Evolutionary conservation across 306 rosid species (phyloP), one percentile per base, ranked within the genome.

Genomic region (Herpetospermum pedunculosum): DNA sequence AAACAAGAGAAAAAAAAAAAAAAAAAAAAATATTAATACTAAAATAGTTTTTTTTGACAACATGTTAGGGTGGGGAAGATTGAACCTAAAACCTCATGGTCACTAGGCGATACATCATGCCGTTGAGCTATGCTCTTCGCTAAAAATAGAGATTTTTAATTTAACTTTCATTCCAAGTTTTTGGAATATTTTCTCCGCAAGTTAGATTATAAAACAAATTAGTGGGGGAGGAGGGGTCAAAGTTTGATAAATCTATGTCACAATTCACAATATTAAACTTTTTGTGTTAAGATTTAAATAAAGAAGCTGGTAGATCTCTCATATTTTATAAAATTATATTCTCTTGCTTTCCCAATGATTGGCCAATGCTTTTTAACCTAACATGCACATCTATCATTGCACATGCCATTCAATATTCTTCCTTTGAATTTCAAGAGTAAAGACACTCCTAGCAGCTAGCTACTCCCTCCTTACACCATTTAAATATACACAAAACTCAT

Each of bases 321-420:
- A 8, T 6, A 30, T 30, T 30, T 30, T 30, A 63, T 47, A 63
- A 63, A 5, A 40, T 21, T 65, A 40, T 40, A 40, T 40, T 65
- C 72, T 65, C 34, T 65, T 65, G 4, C 30, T 10, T 21, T 65
- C 2, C 72, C 18, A 41, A 38, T 40, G 11, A 65, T 19, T 65
- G 72, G 34, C 52, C 54, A 55, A 60, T 15, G 7, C 29, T 1
- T 64, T 64, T 65, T 65, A 11, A 40, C 78, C 77, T 82, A 80
- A 76, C 80, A 71, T 77, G 80, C 75, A 32, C 48, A 71, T 80
- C 82, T 83, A 89, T 88, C 95, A 87, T 88, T 86, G 96, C 96
- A 92, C 98, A 89, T 92, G 96, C 84, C 75, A 26, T 58, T 85
- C 83, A 55, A 69, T 88, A 84, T 89, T 92, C 41, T 21, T 23